Evolutionary conservation across 2,329 filamentous ascomycete genomes (phyloP), one percentile per base, ranked within the genome.

Genomic region (Aspergillus sp.): DNA sequence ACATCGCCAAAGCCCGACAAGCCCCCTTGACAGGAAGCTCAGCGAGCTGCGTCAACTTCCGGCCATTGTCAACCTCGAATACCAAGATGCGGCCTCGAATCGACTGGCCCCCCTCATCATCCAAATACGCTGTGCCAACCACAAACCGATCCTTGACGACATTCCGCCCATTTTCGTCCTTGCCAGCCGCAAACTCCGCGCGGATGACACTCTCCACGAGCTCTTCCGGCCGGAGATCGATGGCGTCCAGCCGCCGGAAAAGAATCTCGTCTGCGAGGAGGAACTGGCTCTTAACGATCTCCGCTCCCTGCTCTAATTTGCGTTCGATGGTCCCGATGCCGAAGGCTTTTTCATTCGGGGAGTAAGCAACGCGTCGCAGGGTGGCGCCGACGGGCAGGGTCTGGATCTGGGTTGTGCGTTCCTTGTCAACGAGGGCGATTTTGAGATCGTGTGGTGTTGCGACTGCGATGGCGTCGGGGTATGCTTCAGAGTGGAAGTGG

Each of bases 241-340:
- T 84, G 0, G 82, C 80, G 55, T 85, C 88, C 0, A 96, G 74
- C 44, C 85, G 79, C 50, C 86, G 81, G 65, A 97, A 95, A 12
- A 88, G 73, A 32, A 96, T 81, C 60, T 97, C 93, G 57, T 98
- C 91, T 1, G 94, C 89, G 1, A 98, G 78, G 58, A 85, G 85
- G 60, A 98, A 86, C n/a, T 83, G 82, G 57, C 86, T 91, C 7
- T 80, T 78, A 8, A 95, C 77, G 3, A 83, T 68, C 65, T 98
- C 93, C 53, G 82, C 81, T 9, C 85, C 86, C 6, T 80, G 71
- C 7, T 77, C 69, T 1, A 96, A 68, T 44, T 85, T 81, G 10
- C 89, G 81, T 52, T 83, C 82, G 49, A 97, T 86, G 29, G 87
- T 93, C 1, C 90, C 91, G 3, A 97, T 76, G 1, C 85, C 91